Base-by-base conservation (phyloP, 176 grass and related monocot species). In the Dactylis glomerata region DNA sequence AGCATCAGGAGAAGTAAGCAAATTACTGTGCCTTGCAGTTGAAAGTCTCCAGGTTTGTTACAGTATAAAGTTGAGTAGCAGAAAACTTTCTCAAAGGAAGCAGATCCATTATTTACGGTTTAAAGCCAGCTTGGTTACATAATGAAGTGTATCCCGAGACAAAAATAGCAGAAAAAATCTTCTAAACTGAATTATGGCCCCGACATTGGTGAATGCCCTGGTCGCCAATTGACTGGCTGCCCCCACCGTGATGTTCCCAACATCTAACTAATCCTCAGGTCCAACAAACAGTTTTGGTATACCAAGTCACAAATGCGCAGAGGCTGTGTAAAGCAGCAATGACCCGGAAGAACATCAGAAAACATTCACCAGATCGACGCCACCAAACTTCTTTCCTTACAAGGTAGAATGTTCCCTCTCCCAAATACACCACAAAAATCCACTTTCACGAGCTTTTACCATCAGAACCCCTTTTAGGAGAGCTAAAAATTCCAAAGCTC, bases 401-500 rank as follows among this genome's bases (percentile, higher is more conserved):
- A 16, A 30, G 5, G 27, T 31, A 31, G 27, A 63, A 63, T 63
- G 59, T 63, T 15, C 27, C 27, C 13, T 62, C 59, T 31, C 2
- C 27, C 59, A 63, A 30, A 31, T 31, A 63, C 3, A 5, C 1
- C 49, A 7, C 28, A 74, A 32, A 45, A 83, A 10, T 61, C 23
- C 17, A 14, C 71, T 36, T 65, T 44, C 69, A 73, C 10, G 3
- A 31, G 8, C 8, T 51, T 63, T 15, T 77, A 33, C 66, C 32
- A 14, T 11, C 51, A 67, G 67, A 64, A 15, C 41, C 22, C 0
- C 4, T 58, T 36, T 63, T 68, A 4, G 72, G 20, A 71, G 77
- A 46, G 72, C 64, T 78, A 50, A 78, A 92, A 50, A 87, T 84
- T 30, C 84, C 71, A 78, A 81, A 92, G 44, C 54, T 89, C 44